Base-by-base conservation (phyloP, 2,329 filamentous ascomycete genomes). In the Microcyclosporella mali region DNA sequence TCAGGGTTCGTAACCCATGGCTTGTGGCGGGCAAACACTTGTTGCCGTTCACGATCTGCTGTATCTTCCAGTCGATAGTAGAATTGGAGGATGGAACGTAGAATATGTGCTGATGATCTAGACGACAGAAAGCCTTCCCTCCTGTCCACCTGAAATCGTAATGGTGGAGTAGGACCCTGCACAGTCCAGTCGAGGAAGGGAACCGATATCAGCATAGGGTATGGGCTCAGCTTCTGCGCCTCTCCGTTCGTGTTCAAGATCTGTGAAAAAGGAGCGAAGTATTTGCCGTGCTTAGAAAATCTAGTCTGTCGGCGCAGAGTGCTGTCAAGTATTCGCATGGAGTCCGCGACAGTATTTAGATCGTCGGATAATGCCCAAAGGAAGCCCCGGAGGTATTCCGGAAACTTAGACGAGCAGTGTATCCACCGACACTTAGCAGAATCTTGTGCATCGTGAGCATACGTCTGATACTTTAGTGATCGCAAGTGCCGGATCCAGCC, bases 51-150 rank as follows among this genome's bases (percentile, higher is more conserved):
- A n/a, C 67, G 60, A 52, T 69, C 66, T 6, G 50, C 41, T 0
- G 67, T 70, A 45, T 70, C 67, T 48, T 69, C 67, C 0, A 69
- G 57, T 1, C 67, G 62, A 46, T 68, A 70, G 35, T 66, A 69
- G 46, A 69, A 60, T 50, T 69, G 65, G 11, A 70, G 43, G 3
- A 70, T 58, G 1, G 66, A 69, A 16, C 67, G 55, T 2, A 69
- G 38, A 6, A 66, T 51, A 50, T 69, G 67, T 4, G 66, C 61
- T 1, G 66, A 60, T 19, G 61, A 64, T 38, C 56, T 59, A 1
- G 62, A 58, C 3, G 64, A 67, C 11, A 64, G 58, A 45, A 64
- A 68, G 6, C 65, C 64, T 52, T 70, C 66, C 31, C 65, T 53
- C 36, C 59, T 59, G 47, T 70, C 67, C 11, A 69, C 52, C 44